Conservation (phyloP, 768 basidiomycete genomes). For the Chlorophyllum brunneum region DNA sequence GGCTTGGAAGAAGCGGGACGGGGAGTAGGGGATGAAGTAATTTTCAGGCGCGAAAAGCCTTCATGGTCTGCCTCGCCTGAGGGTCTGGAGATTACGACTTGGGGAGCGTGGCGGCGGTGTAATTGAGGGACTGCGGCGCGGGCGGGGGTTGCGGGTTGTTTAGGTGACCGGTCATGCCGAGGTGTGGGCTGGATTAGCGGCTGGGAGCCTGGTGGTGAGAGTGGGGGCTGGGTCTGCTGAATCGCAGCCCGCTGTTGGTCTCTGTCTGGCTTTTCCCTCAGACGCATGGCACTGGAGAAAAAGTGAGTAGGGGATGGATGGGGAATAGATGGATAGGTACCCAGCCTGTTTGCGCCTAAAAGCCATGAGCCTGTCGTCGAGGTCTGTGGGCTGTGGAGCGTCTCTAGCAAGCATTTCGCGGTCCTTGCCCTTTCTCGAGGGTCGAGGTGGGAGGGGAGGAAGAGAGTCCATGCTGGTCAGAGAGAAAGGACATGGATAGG, state of each 20-base stretch:
- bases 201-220: slow-evolving; percentile 23
- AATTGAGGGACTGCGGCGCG: slow-evolving; percentile 21
- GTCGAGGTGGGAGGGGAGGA: slow-evolving; percentile 10
- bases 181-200: slow-evolving; percentile 13
- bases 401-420: slow-evolving; percentile 29
- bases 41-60: slow-evolving; percentile 73
- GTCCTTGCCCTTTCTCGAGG: slow-evolving; percentile 38
- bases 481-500: slow-evolving; percentile 14
- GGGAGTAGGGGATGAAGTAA: slow-evolving; percentile 48
- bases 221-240: slow-evolving; percentile 23
- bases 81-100: slow-evolving; percentile 31
- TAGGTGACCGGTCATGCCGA: slow-evolving; percentile 29
- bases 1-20: slow-evolving; percentile 29
- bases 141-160: slow-evolving; percentile 19
- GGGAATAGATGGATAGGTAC: slow-evolving; percentile 30
- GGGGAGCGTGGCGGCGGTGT: slow-evolving; percentile 34
- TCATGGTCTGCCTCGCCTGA: slow-evolving; percentile 57
- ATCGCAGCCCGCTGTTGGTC: slow-evolving; percentile 15
- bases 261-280: slow-evolving; percentile 44
- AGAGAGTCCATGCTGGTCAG: slow-evolving; percentile 17
- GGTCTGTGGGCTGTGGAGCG: slow-evolving; percentile 38
- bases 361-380: slow-evolving; percentile 60
- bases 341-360: slow-evolving; percentile 61
- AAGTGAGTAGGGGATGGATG: slow-evolving; percentile 4
- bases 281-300: slow-evolving; percentile 36